Evolutionary conservation across 306 rosid genomes (phyloP).

Genomic region (Psophocarpus tetragonolobus): DNA sequence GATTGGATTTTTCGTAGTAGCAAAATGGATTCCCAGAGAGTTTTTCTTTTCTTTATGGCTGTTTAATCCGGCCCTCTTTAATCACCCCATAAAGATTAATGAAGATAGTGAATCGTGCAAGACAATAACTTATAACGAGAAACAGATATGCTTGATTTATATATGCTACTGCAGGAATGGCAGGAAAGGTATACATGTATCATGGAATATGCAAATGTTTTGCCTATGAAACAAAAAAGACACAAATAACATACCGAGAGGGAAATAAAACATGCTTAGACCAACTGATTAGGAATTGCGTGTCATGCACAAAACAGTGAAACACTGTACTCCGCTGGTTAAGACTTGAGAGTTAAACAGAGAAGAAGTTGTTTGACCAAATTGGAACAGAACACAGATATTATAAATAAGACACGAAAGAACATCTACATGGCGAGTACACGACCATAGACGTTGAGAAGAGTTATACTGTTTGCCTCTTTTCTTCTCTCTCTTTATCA

Average conservation of each 20-base stretch:
- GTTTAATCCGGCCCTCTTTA: not conserved
- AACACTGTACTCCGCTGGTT: not conserved
- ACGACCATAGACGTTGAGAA: not conserved
- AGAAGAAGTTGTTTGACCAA: slow-evolving; percentile 8
- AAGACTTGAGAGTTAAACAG: not conserved
- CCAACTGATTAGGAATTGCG: slow-evolving; percentile 12
- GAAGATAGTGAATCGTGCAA: not conserved
- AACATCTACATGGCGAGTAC: not conserved
- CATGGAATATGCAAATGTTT: slow-evolving; percentile 6
- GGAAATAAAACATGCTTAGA: not conserved
- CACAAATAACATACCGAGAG: slow-evolving; percentile 27
- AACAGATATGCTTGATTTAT: not conserved
- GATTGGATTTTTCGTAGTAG: not conserved
- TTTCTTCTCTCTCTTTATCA: not conserved
- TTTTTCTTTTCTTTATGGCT: not conserved
- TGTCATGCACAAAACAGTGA: slow-evolving; percentile 36
- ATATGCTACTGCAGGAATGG: not conserved
- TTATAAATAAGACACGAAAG: not conserved
- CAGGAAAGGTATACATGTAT: not conserved
- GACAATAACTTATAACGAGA: not conserved
- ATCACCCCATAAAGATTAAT: not conserved
- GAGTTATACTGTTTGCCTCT: not conserved
- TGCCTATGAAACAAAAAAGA: not conserved
- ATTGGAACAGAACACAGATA: not conserved
- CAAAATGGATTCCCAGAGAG: not conserved